Evolutionary conservation across 1,284 basidiomycete genomes (phyloP).

Genomic region (Mycena sp.): DNA sequence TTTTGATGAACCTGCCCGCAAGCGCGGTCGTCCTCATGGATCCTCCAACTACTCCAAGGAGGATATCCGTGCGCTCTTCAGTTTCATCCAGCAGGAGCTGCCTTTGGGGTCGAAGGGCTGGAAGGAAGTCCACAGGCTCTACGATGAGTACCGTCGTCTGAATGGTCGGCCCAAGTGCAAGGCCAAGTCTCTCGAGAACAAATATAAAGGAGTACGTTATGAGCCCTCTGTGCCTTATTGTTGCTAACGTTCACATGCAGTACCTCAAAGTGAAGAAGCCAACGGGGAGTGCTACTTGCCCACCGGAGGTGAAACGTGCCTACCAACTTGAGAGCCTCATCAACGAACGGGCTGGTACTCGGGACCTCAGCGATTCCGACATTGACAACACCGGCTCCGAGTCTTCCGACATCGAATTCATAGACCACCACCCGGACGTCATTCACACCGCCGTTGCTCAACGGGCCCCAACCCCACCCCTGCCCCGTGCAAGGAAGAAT

Average conservation of each 20-base stretch:
- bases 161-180: background rate
- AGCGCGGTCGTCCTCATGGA: background rate
- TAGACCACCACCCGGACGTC: background rate
- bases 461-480: background rate
- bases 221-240: no score
- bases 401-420: background rate
- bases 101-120: background rate
- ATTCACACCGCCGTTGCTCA: background rate
- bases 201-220: background rate
- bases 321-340: slow-evolving; percentile 40
- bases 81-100: background rate
- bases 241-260: background rate
- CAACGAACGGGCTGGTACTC: slow-evolving; percentile 34
- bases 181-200: background rate
- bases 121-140: background rate
- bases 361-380: slow-evolving; percentile 30
- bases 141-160: background rate
- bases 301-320: slow-evolving; percentile 38
- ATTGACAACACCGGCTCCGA: background rate
- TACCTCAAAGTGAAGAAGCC: slow-evolving; percentile 1
- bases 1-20: background rate
- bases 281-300: slow-evolving; percentile 35
- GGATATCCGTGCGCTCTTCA: background rate
- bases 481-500: background rate
- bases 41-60: background rate